Percentiles rank a stretch among this genome's conserved stretches.
These are phyloP conservation scores for Platanthera guangdongensis DNA, from an alignment of 106 monocot genomes.

Conservation along the genomic window DNA sequence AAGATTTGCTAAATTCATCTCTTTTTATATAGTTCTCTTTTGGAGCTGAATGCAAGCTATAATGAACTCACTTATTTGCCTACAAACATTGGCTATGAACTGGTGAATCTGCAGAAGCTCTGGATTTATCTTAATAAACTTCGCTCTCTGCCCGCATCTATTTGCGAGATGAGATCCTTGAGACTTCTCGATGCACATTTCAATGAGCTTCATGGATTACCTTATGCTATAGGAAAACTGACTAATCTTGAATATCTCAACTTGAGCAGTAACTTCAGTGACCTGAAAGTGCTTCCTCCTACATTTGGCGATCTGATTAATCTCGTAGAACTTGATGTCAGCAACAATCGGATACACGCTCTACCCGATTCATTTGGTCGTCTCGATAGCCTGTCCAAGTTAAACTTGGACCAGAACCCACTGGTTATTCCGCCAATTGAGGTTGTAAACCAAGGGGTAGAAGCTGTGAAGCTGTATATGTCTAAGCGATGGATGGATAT, in stretches of 20 bases:
- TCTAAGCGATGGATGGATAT: slow-evolving; percentile 10
- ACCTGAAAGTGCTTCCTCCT: slow-evolving; percentile 62
- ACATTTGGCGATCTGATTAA: slow-evolving; percentile 62
- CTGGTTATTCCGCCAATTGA: slow-evolving; percentile 51
- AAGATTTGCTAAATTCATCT: not conserved
- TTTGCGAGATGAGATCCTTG: slow-evolving; percentile 66
- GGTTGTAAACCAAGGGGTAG: slow-evolving; percentile 41
- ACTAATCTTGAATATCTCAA: slow-evolving; percentile 63
- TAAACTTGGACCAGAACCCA: slow-evolving; percentile 23
- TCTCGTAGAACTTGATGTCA: slow-evolving; percentile 75
- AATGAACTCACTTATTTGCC: slow-evolving; percentile 74
- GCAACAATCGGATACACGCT: slow-evolving; percentile 85
- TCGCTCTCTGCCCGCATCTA: slow-evolving; percentile 76
- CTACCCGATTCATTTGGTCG: slow-evolving; percentile 72
- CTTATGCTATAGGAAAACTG: slow-evolving; percentile 62
- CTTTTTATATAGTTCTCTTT: slow-evolving; percentile 44
- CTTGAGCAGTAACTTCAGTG: slow-evolving; percentile 82
- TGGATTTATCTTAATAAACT: slow-evolving; percentile 71
- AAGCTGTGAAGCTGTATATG: slow-evolving; percentile 52
- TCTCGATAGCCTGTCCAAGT: slow-evolving; percentile 54
- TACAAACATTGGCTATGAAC: slow-evolving; percentile 74
- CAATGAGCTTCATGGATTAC: slow-evolving; percentile 76
- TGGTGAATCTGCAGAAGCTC: slow-evolving; percentile 63
- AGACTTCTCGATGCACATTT: slow-evolving; percentile 74
- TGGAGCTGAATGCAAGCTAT: slow-evolving; percentile 89